Evolutionary conservation across 2,329 filamentous ascomycete genomes (phyloP), one percentile per base, ranked within the genome.

Genomic region (Cordyceps pruinosa): DNA sequence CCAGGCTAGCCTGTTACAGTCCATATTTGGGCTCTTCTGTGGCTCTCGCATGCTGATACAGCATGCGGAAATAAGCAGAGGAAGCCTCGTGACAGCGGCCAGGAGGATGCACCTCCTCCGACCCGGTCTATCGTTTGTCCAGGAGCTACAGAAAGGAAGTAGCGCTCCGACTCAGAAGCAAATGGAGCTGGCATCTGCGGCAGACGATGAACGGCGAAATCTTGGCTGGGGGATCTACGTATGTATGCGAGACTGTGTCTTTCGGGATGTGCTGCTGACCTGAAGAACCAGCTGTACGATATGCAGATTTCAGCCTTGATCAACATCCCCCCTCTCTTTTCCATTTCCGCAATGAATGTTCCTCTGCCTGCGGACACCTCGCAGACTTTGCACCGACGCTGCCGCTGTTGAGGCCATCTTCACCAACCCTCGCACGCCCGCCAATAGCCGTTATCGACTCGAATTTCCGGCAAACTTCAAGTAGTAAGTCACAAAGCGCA

Each of bases 51-150:
- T 57, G 54, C 54, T 57, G 7, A 50, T 50, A 32, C 54, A 57
- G 19, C 54, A 57, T 49, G 54, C 54, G 9, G 54, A 57, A 45
- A 50, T 57, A 1, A 57, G 54, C 25, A 25, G 54, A 50, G 54
- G 44, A 2, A 50, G 44, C 17, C 44, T 57, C 5, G 54, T 57
- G 6, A 57, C 54, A 9, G 54, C 54, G 13, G 54, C 54, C 8
- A 26, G 54, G 44, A 49, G 54, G 35, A 57, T 57, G 54, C 54
- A 57, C 26, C 54, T 57, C 13, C 44, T 57, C 15, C 54, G 54
- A 9, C 54, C 54, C 13, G 45, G 54, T 19, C 54, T 57, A 12
- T 57, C 54, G 25, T 57, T 57, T 42, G 44, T 50, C 5, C 19
- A 49, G 8, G 54, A 57, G 44, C 15, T 57, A 45, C 54, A 41